Conservation (phyloP, 2,329 filamentous ascomycete species). For the Colletotrichum paranaense region DNA sequence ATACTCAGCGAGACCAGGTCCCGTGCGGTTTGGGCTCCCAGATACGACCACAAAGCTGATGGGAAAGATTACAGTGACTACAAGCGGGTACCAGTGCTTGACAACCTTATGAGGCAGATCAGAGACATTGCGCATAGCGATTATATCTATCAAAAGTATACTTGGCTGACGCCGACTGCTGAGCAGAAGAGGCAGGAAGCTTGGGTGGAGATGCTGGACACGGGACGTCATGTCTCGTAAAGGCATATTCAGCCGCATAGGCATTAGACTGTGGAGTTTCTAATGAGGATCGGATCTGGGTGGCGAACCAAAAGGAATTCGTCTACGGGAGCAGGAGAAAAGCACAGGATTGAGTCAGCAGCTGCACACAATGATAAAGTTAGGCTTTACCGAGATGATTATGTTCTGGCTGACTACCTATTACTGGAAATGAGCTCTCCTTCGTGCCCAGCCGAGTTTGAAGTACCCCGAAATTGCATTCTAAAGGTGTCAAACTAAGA, state of each 20-base stretch:
- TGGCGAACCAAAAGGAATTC: neutral
- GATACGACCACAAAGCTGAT: neutral
- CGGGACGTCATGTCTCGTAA: neutral
- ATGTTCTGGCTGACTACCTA: neutral
- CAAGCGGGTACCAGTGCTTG: constrained; percentile 23
- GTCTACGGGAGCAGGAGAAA: neutral
- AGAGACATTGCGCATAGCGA: neutral
- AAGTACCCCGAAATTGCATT: neutral
- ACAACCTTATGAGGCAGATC: constrained; percentile 6
- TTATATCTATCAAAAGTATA: neutral
- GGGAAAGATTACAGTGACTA: neutral
- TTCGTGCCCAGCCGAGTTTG: neutral
- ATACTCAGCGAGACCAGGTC: constrained; percentile 21
- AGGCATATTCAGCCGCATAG: no score
- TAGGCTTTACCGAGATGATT: neutral
- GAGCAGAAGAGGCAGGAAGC: neutral
- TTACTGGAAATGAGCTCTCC: neutral
- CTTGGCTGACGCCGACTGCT: neutral
- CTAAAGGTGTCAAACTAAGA: neutral
- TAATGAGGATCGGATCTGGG: no score
- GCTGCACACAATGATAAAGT: neutral
- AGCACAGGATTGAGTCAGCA: neutral
- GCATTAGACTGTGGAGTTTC: no score
- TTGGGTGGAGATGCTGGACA: neutral
- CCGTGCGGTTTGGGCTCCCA: constrained; percentile 12